phyloP scores from a whole-genome alignment of 345 rosid species.

The Eucalyptus lansdowneana region DNA sequence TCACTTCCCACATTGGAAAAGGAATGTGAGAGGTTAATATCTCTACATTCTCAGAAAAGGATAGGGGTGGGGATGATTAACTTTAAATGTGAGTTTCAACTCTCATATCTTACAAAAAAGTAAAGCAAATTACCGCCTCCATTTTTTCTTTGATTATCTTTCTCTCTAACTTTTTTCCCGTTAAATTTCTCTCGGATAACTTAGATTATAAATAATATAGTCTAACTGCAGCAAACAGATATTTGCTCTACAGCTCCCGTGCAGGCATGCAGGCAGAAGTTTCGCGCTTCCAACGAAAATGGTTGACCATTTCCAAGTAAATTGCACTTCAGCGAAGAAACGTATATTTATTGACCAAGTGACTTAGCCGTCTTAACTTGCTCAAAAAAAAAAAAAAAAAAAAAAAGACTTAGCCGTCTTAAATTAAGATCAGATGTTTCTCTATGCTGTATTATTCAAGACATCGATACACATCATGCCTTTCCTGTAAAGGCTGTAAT shows the following conservation, averaged over 20 bases:
- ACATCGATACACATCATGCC: not conserved
- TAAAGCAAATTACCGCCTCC: not conserved
- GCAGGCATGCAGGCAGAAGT: not conserved
- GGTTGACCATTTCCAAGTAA: not conserved
- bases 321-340: not conserved
- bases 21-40: accelerated
- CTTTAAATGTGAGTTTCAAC: too few relatives aligned
- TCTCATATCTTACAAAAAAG: too few relatives aligned
- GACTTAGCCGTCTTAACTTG: not conserved
- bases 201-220: not conserved
- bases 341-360: not conserved
- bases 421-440: not conserved
- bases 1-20: too few relatives aligned
- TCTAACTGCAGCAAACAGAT: not conserved
- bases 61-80: too few relatives aligned
- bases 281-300: not conserved
- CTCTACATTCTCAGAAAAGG: accelerated
- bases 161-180: not conserved
- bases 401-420: not conserved
- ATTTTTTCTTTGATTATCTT: not conserved
- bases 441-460: not conserved
- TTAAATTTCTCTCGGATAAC: not conserved
- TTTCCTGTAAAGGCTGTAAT: not conserved
- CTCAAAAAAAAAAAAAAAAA: too few relatives aligned
- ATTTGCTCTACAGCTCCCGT: not conserved